Percentiles rank a stretch among this genome's conserved stretches.
These are phyloP conservation scores for Aspergillus bridgeri DNA, from an alignment of 495 filamentous ascomycete genomes.

Conservation along the genomic window DNA sequence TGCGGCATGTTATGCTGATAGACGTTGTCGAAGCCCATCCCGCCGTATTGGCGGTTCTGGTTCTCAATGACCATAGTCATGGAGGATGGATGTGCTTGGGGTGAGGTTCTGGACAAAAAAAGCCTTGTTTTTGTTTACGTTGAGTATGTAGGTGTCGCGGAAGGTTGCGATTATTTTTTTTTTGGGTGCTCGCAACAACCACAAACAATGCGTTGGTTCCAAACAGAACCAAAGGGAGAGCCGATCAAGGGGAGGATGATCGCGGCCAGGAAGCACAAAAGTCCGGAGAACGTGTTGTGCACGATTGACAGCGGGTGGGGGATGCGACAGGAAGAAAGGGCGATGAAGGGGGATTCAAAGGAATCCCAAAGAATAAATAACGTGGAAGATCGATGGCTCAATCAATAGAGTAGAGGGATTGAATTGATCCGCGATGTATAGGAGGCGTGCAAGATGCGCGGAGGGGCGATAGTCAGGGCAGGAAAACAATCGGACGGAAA, in stretches of 20 bases:
- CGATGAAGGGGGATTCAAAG: not conserved
- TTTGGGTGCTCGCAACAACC: slow-evolving; percentile 6
- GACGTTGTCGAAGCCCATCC: slow-evolving; percentile 77
- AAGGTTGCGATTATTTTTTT: not conserved
- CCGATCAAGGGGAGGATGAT: slow-evolving; percentile 23
- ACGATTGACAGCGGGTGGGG: not conserved
- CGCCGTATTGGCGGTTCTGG: slow-evolving; percentile 78
- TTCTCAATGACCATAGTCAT: slow-evolving; percentile 89
- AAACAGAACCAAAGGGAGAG: slow-evolving; percentile 7
- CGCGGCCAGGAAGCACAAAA: slow-evolving; percentile 13
- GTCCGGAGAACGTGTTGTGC: slow-evolving; percentile 1
- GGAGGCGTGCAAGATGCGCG: slow-evolving; percentile 5
- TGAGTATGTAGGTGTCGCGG: not conserved
- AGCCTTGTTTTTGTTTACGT: not conserved
- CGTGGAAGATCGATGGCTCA: not conserved
- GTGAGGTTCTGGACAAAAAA: not conserved
- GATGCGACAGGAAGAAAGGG: slow-evolving; percentile 3
- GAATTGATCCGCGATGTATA: not conserved
- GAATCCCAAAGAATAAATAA: not conserved
- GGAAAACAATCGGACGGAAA: slow-evolving; percentile 9
- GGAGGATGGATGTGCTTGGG: slow-evolving; percentile 28
- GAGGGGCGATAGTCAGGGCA: slow-evolving; percentile 12
- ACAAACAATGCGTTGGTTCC: slow-evolving; percentile 6
- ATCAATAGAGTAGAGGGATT: not conserved
- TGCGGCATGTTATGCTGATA: slow-evolving; percentile 64